Evolutionary conservation across 805 yeast species (phyloP).

Genomic region (Schwanniomyces sp.): DNA sequence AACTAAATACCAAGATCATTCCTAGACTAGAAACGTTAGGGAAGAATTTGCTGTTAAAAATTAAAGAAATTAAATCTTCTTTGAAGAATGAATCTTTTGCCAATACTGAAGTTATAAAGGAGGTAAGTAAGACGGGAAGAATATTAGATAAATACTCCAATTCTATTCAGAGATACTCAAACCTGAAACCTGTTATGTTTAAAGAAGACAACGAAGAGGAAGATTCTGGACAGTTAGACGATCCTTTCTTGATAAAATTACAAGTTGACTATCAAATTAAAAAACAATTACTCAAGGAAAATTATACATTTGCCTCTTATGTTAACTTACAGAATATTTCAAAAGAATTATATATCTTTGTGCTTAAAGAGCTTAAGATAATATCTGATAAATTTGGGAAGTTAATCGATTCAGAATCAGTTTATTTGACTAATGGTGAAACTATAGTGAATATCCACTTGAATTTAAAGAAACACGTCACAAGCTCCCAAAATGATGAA

Average conservation of each 20-base stretch:
- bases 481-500: slow-evolving; percentile 26
- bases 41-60: slow-evolving; percentile 34
- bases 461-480: slow-evolving; percentile 23
- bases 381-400: slow-evolving; percentile 35
- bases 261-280: slow-evolving; percentile 40
- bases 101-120: slow-evolving; percentile 32
- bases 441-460: slow-evolving; percentile 19
- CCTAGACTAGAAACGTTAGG: slow-evolving; percentile 37
- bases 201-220: slow-evolving; percentile 22
- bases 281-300: slow-evolving; percentile 40
- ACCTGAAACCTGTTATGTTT: slow-evolving; percentile 34
- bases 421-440: slow-evolving; percentile 9
- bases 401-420: slow-evolving; percentile 21
- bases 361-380: slow-evolving; percentile 34
- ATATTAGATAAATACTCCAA: slow-evolving; percentile 39
- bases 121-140: slow-evolving; percentile 59
- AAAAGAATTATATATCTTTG: slow-evolving; percentile 35
- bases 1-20: slow-evolving; percentile 29
- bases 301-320: slow-evolving; percentile 41
- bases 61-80: slow-evolving; percentile 41
- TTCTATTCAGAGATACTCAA: slow-evolving; percentile 35
- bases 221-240: slow-evolving; percentile 29
- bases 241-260: slow-evolving; percentile 42
- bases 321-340: slow-evolving; percentile 42
- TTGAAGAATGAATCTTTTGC: slow-evolving; percentile 43